Evolutionary conservation across 345 rosid species (phyloP).

Genomic region (Excoecaria agallocha): DNA sequence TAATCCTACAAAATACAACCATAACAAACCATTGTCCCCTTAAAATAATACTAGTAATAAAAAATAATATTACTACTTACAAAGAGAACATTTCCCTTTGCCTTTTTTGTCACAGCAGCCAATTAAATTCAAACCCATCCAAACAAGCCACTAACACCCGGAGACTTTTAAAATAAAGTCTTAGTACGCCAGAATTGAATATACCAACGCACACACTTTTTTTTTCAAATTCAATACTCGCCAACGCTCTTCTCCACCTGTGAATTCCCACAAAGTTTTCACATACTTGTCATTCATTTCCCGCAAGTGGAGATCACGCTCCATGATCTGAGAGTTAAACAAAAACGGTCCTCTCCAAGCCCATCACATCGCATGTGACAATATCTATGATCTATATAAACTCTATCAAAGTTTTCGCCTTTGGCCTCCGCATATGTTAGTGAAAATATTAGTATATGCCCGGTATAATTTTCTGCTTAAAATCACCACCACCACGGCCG

Average conservation of each 20-base stretch:
- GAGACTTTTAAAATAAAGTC: background rate
- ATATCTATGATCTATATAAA: background rate
- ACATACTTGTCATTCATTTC: background rate
- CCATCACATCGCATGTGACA: conserved; percentile 4
- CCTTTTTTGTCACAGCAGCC: background rate
- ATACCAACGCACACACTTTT: background rate
- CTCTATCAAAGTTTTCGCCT: background rate
- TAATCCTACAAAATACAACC: no score
- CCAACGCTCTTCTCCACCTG: background rate
- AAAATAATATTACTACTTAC: no score
- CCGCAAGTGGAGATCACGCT: background rate
- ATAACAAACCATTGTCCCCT: no score
- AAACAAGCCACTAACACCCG: background rate
- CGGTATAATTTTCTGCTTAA: background rate
- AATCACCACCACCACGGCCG: background rate
- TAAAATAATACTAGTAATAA: no score
- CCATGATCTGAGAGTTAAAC: background rate
- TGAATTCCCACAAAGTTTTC: background rate
- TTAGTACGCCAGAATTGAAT: background rate
- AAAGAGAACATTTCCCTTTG: no score
- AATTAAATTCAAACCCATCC: background rate
- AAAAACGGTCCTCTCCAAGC: background rate
- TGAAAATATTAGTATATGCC: background rate
- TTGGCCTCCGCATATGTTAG: background rate
- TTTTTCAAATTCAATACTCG: background rate